Evolutionary conservation across 2,329 filamentous ascomycete species (phyloP).

Genomic region (Hymenoscyphus linearis): DNA sequence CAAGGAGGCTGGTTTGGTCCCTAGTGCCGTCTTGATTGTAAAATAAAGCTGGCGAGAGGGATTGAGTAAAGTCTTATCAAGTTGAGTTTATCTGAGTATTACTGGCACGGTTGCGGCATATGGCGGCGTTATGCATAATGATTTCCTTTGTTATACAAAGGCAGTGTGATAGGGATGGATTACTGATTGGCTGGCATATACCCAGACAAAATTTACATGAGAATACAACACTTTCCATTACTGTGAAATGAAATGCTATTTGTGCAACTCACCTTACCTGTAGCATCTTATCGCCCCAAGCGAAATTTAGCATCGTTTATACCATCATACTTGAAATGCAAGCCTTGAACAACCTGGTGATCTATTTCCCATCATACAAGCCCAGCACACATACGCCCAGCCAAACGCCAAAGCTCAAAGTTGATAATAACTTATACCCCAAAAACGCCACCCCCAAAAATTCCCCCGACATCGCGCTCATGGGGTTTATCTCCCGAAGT

Average conservation of each 20-base stretch:
- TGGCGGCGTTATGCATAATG: not conserved
- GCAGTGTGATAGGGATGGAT: not conserved
- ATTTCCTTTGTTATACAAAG: not conserved
- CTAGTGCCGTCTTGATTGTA: slow-evolving; percentile 84
- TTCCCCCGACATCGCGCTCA: not conserved
- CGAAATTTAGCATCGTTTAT: not conserved
- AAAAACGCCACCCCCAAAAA: slow-evolving; percentile 7
- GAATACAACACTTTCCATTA: not conserved
- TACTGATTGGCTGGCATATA: not conserved
- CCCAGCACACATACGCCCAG: slow-evolving; percentile 3
- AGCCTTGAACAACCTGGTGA: not conserved
- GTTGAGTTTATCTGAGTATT: not conserved
- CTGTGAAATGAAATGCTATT: not conserved
- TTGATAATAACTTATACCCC: slow-evolving; percentile 6
- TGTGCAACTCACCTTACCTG: not conserved
- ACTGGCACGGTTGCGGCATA: not conserved
- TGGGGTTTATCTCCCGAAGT: not conserved
- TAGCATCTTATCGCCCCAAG: not conserved
- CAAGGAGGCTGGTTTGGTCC: slow-evolving; percentile 85
- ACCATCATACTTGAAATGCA: not conserved
- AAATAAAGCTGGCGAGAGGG: slow-evolving; percentile 37
- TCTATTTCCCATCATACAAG: not conserved
- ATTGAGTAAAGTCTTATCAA: not conserved
- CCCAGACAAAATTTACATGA: not conserved
- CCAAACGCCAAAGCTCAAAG: not conserved